Percentiles rank a stretch among this genome's conserved stretches.
phyloP scores from a whole-genome alignment of 116 monocot genomes.

The Cymodocea nodosa region DNA sequence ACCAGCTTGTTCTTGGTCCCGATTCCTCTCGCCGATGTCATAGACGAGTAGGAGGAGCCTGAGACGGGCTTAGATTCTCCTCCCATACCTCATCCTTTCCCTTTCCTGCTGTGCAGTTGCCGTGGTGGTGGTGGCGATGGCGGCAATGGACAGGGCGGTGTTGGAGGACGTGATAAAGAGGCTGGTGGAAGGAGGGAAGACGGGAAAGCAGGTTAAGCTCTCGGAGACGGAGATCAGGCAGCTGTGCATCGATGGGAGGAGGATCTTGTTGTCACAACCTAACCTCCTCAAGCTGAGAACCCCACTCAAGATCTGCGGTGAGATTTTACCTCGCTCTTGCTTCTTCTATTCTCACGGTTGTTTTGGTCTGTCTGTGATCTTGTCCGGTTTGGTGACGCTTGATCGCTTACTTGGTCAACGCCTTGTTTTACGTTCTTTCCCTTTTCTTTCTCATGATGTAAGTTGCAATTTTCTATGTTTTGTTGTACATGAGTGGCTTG shows the following conservation, averaged over 20 bases:
- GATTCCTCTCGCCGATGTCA: too few relatives aligned
- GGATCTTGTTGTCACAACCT: constrained; percentile 50
- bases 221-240: constrained; percentile 47
- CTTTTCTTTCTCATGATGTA: too few relatives aligned
- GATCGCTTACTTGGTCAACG: background rate
- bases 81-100: too few relatives aligned
- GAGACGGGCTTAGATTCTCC: too few relatives aligned
- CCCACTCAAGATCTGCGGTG: constrained; percentile 87
- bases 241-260: constrained; percentile 40
- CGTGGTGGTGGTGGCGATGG: background rate
- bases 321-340: background rate
- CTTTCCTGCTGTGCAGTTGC: too few relatives aligned
- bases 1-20: too few relatives aligned
- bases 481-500: too few relatives aligned
- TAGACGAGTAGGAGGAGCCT: too few relatives aligned
- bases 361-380: background rate
- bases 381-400: background rate
- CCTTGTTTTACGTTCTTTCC: too few relatives aligned
- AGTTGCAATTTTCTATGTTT: too few relatives aligned
- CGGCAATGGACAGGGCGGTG: constrained; percentile 20
- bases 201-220: constrained; percentile 41
- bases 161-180: constrained; percentile 42
- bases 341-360: background rate
- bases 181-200: constrained; percentile 31
- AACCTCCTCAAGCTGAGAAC: constrained; percentile 43